phyloP scores from a whole-genome alignment of 1,139 yeast genomes.

The Lodderomyces oxycetoniae region DNA sequence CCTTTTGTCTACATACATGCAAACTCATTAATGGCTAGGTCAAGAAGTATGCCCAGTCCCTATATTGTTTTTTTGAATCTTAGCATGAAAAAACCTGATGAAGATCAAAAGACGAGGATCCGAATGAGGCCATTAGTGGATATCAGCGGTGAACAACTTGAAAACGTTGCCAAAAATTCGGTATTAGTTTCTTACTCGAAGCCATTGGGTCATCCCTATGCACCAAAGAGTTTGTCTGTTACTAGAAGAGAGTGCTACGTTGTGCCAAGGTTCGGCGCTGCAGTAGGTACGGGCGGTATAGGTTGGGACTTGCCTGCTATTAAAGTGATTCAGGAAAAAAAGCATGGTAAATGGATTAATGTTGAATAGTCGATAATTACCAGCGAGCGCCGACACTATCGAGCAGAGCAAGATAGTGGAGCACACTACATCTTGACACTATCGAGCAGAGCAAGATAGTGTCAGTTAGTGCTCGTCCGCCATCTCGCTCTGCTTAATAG shows the following conservation, averaged over 20 bases:
- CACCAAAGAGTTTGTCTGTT: constrained; percentile 62
- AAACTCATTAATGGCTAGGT: constrained; percentile 49
- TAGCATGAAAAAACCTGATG: constrained; percentile 40
- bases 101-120: constrained; percentile 37
- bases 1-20: constrained; percentile 74
- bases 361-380: too few relatives aligned
- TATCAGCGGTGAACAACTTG: constrained; percentile 66
- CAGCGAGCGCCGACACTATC: too few relatives aligned
- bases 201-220: constrained; percentile 88
- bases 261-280: constrained; percentile 85
- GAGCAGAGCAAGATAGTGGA: too few relatives aligned
- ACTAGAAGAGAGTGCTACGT: constrained; percentile 82
- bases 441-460: too few relatives aligned
- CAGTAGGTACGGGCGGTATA: constrained; percentile 74
- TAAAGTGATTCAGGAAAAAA: constrained; percentile 67
- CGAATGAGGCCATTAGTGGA: constrained; percentile 78
- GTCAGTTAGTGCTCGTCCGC: too few relatives aligned
- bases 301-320: constrained; percentile 93
- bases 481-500: too few relatives aligned
- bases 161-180: constrained; percentile 71
- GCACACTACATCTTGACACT: too few relatives aligned
- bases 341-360: constrained; percentile 65
- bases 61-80: constrained; percentile 68
- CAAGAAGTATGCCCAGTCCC: constrained; percentile 68
- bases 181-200: constrained; percentile 79